Evolutionary conservation across 768 basidiomycete genomes (phyloP).

Genomic region (Termitomyces sp.): DNA sequence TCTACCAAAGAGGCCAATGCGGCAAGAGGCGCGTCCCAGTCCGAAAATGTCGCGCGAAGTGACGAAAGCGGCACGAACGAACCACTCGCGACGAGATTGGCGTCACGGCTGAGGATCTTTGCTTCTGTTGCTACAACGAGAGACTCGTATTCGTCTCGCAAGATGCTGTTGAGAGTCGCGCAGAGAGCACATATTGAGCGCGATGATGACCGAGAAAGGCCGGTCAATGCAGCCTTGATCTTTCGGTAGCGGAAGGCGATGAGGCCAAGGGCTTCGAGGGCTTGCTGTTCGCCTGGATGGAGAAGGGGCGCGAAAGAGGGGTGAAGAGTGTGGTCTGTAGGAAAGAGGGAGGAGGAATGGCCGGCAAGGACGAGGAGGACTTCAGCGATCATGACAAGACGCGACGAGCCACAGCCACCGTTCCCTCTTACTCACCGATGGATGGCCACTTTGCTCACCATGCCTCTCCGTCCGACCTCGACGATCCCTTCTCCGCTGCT

Average conservation of each 20-base stretch:
- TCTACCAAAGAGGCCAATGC: conserved; percentile 62
- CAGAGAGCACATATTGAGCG: conserved; percentile 79
- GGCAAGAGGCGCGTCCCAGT: conserved; percentile 85
- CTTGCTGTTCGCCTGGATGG: conserved; percentile 86
- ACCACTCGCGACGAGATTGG: conserved; percentile 68
- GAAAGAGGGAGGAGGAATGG: conserved; percentile 82
- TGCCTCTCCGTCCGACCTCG: conserved; percentile 34
- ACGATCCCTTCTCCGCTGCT: conserved; percentile 66
- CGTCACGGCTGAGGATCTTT: conserved; percentile 70
- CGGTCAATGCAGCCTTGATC: conserved; percentile 52
- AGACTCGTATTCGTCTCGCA: conserved; percentile 75
- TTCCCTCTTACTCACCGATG: conserved; percentile 6
- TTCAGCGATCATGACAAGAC: conserved; percentile 68
- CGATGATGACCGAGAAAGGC: conserved; percentile 52
- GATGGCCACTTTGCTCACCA: conserved; percentile 14
- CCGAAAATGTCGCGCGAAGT: conserved; percentile 75
- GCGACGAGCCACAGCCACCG: conserved; percentile 10
- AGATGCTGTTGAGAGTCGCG: conserved; percentile 64
- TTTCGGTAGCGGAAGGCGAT: conserved; percentile 73
- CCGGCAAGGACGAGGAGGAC: conserved; percentile 82
- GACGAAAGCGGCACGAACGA: conserved; percentile 85
- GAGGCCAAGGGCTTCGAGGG: conserved; percentile 70
- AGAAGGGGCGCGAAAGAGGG: conserved; percentile 66
- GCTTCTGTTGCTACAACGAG: conserved; percentile 78
- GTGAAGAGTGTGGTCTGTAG: conserved; percentile 48